phyloP scores from a whole-genome alignment of 768 basidiomycete genomes.

The Nidularia pulvinata region DNA sequence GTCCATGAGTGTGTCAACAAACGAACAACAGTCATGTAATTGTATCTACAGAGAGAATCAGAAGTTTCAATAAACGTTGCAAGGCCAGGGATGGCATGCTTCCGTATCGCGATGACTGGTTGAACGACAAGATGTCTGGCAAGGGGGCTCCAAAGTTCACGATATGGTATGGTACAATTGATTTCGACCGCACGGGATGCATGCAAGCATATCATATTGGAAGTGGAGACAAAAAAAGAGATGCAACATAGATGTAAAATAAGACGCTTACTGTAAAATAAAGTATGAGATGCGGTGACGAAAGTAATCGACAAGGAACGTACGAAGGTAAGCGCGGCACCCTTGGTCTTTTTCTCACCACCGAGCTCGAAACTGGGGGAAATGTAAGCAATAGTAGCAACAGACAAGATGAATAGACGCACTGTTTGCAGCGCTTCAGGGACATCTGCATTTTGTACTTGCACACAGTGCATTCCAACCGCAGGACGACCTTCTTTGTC shows the following conservation, averaged over 20 bases:
- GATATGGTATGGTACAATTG: neutral
- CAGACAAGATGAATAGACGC: slow-evolving; percentile 26
- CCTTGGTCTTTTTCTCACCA: slow-evolving; percentile 99
- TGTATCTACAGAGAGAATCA: too few species aligned
- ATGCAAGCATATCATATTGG: slow-evolving; percentile 25
- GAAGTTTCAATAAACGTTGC: too few species aligned
- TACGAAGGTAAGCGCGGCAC: slow-evolving; percentile 93
- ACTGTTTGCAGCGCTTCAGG: slow-evolving; percentile 99
- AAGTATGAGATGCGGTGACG: neutral
- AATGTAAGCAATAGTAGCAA: neutral
- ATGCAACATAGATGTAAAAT: slow-evolving; percentile 13
- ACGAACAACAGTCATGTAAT: too few species aligned
- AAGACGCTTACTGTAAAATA: slow-evolving; percentile 13
- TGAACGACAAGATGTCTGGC: too few species aligned
- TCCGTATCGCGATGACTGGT: too few species aligned
- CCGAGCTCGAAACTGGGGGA: slow-evolving; percentile 92
- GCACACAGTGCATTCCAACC: slow-evolving; percentile 97
- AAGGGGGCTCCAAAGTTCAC: too few species aligned
- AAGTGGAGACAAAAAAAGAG: slow-evolving; percentile 15
- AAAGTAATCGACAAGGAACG: slow-evolving; percentile 27
- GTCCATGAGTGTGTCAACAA: too few species aligned
- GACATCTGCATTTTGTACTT: slow-evolving; percentile 98
- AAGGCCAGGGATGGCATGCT: too few species aligned
- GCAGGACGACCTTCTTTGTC: slow-evolving; percentile 99
- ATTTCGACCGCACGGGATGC: slow-evolving; percentile 1